Evolutionary conservation across 768 basidiomycete genomes (phyloP), one percentile per base, ranked within the genome.

Genomic region (Boletus sp.): DNA sequence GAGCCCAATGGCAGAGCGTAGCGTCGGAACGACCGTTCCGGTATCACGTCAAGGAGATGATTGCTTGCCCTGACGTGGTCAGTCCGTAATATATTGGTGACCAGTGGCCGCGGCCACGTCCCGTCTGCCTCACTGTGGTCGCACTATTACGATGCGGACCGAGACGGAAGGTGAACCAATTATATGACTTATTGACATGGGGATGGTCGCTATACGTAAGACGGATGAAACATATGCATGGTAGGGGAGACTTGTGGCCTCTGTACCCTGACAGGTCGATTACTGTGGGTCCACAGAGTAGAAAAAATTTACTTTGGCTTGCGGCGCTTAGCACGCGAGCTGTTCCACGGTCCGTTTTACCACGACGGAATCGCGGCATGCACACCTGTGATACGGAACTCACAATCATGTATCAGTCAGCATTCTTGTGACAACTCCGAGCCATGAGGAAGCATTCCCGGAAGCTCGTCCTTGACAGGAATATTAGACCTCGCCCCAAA

Each of bases 11-110:
- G 37, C 8, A 21, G 43, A 14, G 27, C 23, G 34, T 11, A 50
- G n/a, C 34, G 34, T 50, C 61, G 63, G 63, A 35, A 51, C 40
- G 40, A 25, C 37, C 32, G 47, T 39, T 53, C 66, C 64, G 61
- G 47, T 5, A 27, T 48, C 53, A 56, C 47, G 60, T 46, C 44
- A 54, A 47, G 23, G 51, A 15, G 45, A 37, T n/a, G 11, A 35
- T 14, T 15, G 13, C 14, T 4, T 15, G 33, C 39, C 40, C 32
- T 49, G 55, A n/a, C n/a, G n/a, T n/a, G n/a, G n/a, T n/a, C n/a
- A n/a, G n/a, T n/a, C n/a, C n/a, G n/a, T n/a, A n/a, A n/a, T n/a
- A n/a, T n/a, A n/a, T n/a, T n/a, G n/a, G n/a, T n/a, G n/a, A n/a
- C n/a, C 47, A 38, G 41, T 29, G 37, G 38, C 44, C 53, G 51